Evolutionary conservation across 2,329 filamentous ascomycete species (phyloP).

Genomic region (Phoma sp.): DNA sequence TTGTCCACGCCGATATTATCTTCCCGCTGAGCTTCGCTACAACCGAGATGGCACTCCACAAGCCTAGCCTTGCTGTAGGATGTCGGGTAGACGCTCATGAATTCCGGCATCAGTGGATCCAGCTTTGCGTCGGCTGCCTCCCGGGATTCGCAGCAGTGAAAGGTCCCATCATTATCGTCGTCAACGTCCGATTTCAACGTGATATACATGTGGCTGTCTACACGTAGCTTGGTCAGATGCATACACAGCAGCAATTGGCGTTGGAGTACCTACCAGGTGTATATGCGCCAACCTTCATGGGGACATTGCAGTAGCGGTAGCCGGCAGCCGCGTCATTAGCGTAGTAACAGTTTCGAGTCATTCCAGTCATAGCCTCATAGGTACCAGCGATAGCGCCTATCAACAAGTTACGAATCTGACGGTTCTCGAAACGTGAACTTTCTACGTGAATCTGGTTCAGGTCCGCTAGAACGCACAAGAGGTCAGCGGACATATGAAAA

Average conservation of each 20-base stretch:
- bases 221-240: neutral
- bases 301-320: conserved; percentile 2
- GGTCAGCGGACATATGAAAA: neutral
- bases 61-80: neutral
- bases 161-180: neutral
- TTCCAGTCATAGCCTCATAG: neutral
- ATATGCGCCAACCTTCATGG: neutral
- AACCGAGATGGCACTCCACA: neutral
- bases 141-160: conserved; percentile 2
- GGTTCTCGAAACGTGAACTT: neutral
- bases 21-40: neutral
- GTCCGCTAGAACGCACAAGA: neutral
- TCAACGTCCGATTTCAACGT: neutral
- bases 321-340: neutral
- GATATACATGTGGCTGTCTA: conserved; percentile 3
- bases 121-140: neutral
- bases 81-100: conserved; percentile 3
- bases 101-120: neutral
- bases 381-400: conserved; percentile 5
- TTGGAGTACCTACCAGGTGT: neutral
- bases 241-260: no score
- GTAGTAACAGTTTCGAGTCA: conserved; percentile 1
- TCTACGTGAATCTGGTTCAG: neutral
- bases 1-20: neutral
- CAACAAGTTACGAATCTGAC: neutral